Base-by-base conservation (phyloP, 805 yeast genomes). In the Teunomyces aglyptinius region DNA sequence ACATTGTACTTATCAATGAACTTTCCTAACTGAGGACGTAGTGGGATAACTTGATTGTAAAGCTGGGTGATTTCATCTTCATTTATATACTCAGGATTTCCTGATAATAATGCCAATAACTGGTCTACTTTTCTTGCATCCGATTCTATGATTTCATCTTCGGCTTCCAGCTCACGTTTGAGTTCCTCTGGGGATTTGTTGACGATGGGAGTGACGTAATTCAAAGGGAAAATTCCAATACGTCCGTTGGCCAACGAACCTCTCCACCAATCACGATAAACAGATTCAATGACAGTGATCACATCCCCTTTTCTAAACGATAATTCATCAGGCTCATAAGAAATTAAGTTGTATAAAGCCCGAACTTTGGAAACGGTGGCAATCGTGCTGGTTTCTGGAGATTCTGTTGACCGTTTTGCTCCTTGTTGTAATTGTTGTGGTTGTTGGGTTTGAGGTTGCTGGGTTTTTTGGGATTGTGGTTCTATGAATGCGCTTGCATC, bases 201-300 rank as follows among this genome's bases (percentile, higher is more conserved):
- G 1, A 83, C 78, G 4, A 90, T 69, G 2, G 90, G 90, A 0
- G 88, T 78, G 1, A 94, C 98, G 60, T 94, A 92, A 62, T 92
- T 92, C 48, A 88, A 77, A 0, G 99, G 99, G 65, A 92, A 90
- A 11, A 94, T 85, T 15, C 99, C 99, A 43, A 82, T 75, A 45
- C 76, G 77, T 1, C 97, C 97, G 45, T 79, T 76, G 3, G 76
- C 63, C 43, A 92, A 67, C 5, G 92, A 80, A 12, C 99, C 99
- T 54, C 89, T 78, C 85, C 97, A 88, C 99, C 99, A 92, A 60
- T 92, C 98, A 51, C 88, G 77, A 63, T 90, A 91, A 5, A 87
- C 96, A 12, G 85, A 77, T 56, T 91, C 98, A 29, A 91, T 73
- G 1, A 94, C 96, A 1, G 85, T 84, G 41, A 92, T 91, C 11